phyloP scores from a whole-genome alignment of 1,284 basidiomycete genomes.

The Sanghuangporus sanghuang region DNA sequence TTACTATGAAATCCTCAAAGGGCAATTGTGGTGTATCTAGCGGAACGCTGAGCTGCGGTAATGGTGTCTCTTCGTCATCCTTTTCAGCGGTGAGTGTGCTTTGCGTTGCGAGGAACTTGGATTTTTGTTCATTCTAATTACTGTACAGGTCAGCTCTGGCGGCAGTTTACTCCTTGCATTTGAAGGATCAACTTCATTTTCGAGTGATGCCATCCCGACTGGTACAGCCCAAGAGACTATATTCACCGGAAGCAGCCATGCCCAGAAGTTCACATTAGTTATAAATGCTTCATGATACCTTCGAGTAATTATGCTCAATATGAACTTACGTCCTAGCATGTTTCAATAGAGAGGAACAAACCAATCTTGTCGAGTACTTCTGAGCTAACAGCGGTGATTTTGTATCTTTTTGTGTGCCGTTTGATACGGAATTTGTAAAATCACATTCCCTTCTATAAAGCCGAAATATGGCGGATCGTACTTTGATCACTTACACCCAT shows the following conservation, averaged over 20 bases:
- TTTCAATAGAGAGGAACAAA: no score
- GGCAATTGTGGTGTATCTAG: constrained; percentile 42
- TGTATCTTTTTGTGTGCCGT: not conserved
- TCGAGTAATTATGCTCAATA: constrained; percentile 1
- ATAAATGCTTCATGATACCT: constrained; percentile 26
- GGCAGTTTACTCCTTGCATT: constrained; percentile 44
- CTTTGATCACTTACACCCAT: constrained; percentile 28
- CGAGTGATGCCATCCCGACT: constrained; percentile 48
- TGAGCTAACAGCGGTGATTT: not conserved
- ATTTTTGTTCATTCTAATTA: not conserved
- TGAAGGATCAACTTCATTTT: constrained; percentile 46
- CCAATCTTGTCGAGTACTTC: not conserved
- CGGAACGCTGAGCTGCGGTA: constrained; percentile 40
- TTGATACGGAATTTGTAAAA: no score
- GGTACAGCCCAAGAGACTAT: constrained; percentile 46
- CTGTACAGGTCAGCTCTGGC: constrained; percentile 41
- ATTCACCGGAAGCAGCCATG: constrained; percentile 41
- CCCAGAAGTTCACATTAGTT: constrained; percentile 39
- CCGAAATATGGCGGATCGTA: not conserved
- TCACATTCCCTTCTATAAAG: constrained; percentile 8
- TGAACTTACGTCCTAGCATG: no score
- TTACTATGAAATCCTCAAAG: constrained; percentile 48
- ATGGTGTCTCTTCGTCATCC: constrained; percentile 35
- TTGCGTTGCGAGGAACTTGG: not conserved
- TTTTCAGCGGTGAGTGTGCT: constrained; percentile 45